phyloP scores from a whole-genome alignment of 169 alveolate species.

The Besnoitia besnoiti region DNA sequence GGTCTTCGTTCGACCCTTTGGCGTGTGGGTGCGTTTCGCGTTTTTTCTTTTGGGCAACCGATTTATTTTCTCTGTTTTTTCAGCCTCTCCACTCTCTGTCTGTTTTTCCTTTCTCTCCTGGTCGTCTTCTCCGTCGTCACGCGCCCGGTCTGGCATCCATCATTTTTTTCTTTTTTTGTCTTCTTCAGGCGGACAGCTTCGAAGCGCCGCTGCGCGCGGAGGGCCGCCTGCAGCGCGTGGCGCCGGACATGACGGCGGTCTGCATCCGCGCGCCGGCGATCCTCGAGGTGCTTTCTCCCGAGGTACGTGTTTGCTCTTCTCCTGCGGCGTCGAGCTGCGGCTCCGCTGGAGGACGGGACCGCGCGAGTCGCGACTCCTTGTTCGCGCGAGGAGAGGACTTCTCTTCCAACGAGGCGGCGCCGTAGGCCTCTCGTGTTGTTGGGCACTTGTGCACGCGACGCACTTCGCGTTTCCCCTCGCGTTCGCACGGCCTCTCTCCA shows the following conservation, averaged over 20 bases:
- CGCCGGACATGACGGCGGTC: neutral
- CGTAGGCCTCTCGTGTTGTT: too few relatives aligned
- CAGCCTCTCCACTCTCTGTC: neutral
- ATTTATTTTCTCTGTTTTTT: neutral
- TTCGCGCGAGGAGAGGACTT: too few relatives aligned
- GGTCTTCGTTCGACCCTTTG: neutral
- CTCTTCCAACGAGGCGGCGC: too few relatives aligned
- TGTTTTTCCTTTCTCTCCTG: neutral
- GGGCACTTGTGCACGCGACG: too few relatives aligned
- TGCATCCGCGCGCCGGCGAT: conserved; percentile 38
- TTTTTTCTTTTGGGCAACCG: neutral
- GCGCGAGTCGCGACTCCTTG: too few relatives aligned
- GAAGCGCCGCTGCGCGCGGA: conserved; percentile 20
- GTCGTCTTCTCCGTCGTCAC: neutral
- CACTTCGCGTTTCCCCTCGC: too few relatives aligned
- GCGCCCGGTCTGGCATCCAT: neutral
- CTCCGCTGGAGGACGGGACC: too few relatives aligned
- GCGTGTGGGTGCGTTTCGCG: neutral
- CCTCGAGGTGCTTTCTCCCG: neutral
- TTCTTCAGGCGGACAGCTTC: conserved; percentile 33
- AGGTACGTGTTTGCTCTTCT: neutral
- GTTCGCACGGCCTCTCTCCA: too few relatives aligned
- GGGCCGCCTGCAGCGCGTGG: neutral
- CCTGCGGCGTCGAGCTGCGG: too few relatives aligned
- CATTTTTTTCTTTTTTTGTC: neutral